Conservation (phyloP, 1,139 yeast genomes). For the Blastobotrys malaysiensis region DNA sequence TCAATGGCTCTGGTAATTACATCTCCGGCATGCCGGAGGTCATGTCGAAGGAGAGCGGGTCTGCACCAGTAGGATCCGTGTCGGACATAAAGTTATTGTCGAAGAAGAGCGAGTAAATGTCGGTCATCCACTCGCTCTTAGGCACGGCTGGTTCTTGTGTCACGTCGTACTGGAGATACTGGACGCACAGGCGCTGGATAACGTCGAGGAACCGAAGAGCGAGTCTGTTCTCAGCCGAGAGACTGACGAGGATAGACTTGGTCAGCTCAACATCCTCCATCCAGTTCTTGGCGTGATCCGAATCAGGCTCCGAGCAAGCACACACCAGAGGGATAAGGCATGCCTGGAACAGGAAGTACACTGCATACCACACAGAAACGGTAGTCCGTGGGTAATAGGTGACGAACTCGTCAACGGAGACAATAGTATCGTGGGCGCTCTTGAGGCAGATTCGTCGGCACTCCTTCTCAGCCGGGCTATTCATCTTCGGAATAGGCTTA, state of each 20-base stretch:
- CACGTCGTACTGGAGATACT: slow-evolving; percentile 22
- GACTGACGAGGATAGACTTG: slow-evolving; percentile 37
- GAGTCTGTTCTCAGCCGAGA: slow-evolving; percentile 43
- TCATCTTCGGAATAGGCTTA: slow-evolving; percentile 26
- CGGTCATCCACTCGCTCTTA: slow-evolving; percentile 28
- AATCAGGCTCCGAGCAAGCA: slow-evolving; percentile 44
- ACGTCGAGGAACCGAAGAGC: slow-evolving; percentile 47
- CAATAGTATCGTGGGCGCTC: slow-evolving; percentile 49
- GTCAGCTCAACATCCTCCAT: slow-evolving; percentile 44
- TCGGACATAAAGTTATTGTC: slow-evolving; percentile 17
- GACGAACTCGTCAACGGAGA: slow-evolving; percentile 46
- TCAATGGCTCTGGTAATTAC: too few relatives aligned
- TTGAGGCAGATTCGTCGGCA: slow-evolving; percentile 49
- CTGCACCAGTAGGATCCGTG: neutral
- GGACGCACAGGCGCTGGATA: slow-evolving; percentile 41
- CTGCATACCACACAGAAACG: slow-evolving; percentile 56
- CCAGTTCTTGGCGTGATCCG: slow-evolving; percentile 44
- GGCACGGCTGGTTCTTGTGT: slow-evolving; percentile 17
- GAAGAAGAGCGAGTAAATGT: slow-evolving; percentile 29
- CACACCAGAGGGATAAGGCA: slow-evolving; percentile 52
- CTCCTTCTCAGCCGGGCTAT: slow-evolving; percentile 43
- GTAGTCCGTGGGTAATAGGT: slow-evolving; percentile 36
- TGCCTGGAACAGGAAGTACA: slow-evolving; percentile 59
- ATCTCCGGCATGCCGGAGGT: neutral
- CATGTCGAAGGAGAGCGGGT: neutral